Evolutionary conservation across 345 rosid species (phyloP), one percentile per base, ranked within the genome.

Genomic region (Trapa bicornis): DNA sequence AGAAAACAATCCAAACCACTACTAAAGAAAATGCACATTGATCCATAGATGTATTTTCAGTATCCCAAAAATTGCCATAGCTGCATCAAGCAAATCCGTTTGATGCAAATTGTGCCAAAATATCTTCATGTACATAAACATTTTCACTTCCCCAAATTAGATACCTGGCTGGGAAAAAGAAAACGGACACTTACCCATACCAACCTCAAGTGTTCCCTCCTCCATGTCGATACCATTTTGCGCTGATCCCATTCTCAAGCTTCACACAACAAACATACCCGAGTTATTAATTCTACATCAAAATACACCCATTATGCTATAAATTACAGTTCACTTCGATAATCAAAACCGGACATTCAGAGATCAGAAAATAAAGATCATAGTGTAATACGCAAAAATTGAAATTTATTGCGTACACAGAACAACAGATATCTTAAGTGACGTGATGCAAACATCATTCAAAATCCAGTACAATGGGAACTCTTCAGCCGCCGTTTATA

Each of bases 181-280:
- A 45, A 54, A n/a, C 29, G 37, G 4, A 11, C 16, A 61, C 84
- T 70, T 80, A 91, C 97, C 97, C 93, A 91, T 87, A 69, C 91
- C 97, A 64, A 91, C 83, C 86, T 91, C 96, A 39, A 87, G 75
- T 4, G 83, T 71, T 71, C 87, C 95, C 74, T 83, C 91, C 74
- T 86, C 97, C 85, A 84, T 74, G 29, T 79, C 88, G 57, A 60
- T 68, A 72, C 64, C 79, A 77, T 91, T 84, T 64, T 78, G 73
- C 33, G 68, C 85, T n/a, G 75, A 71, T 13, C 85, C 96, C 97
- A 89, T 88, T 72, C 68, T 47, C 52, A 52, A 75, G 47, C 72
- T 75, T 65, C 70, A 67, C 6, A 72, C 43, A 45, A 6, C 5
- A 5, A 61, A 65, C 36, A 48, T 14, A 37, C 33, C 33, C 62